phyloP scores from a whole-genome alignment of 768 basidiomycete genomes.

The Leucocoprinus leucothites region DNA sequence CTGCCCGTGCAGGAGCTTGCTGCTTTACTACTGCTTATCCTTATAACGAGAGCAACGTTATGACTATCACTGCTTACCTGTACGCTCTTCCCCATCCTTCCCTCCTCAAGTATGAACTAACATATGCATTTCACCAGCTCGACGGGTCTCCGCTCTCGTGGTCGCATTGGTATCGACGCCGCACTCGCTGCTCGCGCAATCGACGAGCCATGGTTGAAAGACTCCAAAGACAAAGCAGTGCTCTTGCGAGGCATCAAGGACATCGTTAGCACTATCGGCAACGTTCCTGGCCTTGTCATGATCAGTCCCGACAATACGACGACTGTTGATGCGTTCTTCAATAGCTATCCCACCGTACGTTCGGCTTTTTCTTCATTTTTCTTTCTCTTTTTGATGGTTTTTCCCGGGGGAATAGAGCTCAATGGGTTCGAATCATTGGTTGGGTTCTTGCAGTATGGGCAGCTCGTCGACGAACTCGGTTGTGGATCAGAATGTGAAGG shows the following conservation, averaged over 20 bases:
- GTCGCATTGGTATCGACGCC: slow-evolving; percentile 57
- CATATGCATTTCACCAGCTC: slow-evolving; percentile 30
- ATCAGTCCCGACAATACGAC: slow-evolving; percentile 61
- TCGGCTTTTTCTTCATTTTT: no score
- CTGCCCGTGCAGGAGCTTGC: slow-evolving; percentile 57
- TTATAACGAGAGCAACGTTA: slow-evolving; percentile 53
- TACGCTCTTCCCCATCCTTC: slow-evolving; percentile 20
- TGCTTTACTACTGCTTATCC: slow-evolving; percentile 45
- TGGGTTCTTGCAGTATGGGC: slow-evolving; percentile 51
- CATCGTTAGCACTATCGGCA: slow-evolving; percentile 37
- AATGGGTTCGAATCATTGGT: slow-evolving; percentile 66
- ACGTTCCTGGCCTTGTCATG: slow-evolving; percentile 48
- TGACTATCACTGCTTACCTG: slow-evolving; percentile 64
- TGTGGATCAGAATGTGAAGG: slow-evolving; percentile 57
- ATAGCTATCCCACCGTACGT: slow-evolving; percentile 32
- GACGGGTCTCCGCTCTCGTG: slow-evolving; percentile 57
- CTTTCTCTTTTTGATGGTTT: not conserved
- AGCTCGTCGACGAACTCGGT: slow-evolving; percentile 25
- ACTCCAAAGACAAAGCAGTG: slow-evolving; percentile 51
- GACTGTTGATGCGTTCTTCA: slow-evolving; percentile 50
- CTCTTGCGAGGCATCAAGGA: slow-evolving; percentile 50
- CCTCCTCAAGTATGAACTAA: no score
- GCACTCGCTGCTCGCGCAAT: slow-evolving; percentile 45
- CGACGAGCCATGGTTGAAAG: slow-evolving; percentile 55
- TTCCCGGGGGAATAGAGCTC: slow-evolving; percentile 21